Base-by-base conservation (phyloP, 441 rosid species). In the Gossypium davidsonii region DNA sequence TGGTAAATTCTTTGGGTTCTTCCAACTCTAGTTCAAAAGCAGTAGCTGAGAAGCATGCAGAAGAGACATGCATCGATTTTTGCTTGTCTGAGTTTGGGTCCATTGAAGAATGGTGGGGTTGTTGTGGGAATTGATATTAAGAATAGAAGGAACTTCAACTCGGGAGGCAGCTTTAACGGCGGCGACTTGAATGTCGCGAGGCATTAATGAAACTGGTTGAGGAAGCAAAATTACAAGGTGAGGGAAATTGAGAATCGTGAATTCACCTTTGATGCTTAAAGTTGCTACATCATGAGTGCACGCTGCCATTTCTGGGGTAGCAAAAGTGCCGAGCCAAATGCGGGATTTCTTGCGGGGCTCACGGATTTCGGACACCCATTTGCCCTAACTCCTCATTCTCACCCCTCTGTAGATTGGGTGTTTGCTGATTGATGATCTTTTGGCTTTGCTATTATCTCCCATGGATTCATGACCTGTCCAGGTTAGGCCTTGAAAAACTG, bases 51-150 rank as follows among this genome's bases (percentile, higher is more conserved):
- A 26, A 26, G 31, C 31, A 26, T 26, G 31, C 31, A 26, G 31
- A 26, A 26, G 31, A 26, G 31, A 26, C 5, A 26, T 26, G 5
- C 5, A 26, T 3, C 31, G 4, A 3, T 26, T 26, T 95, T 90
- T 74, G 97, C 98, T 14, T 91, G 97, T 71, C 94, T 90, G 77
- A 88, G 90, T 81, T 88, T 92, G 81, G 98, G 96, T 46, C 88
- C 92, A 3, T 65, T 87, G 23, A 84, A 79, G 80, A 86, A 74
- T 84, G 98, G 98, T 58, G 98, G 96, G 34, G 57, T 72, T 70
- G 92, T 91, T 2, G 91, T 92, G 21, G 98, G 97, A 46, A 81
- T 94, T 79, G 98, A 94, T 85, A 74, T 92, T 56, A 92, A 94
- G 95, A 26, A 26, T 3, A 26, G 1, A 26, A 26, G 31, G 31